Conservation (phyloP, 2,329 filamentous ascomycete genomes). For the Colletotrichum lini region DNA sequence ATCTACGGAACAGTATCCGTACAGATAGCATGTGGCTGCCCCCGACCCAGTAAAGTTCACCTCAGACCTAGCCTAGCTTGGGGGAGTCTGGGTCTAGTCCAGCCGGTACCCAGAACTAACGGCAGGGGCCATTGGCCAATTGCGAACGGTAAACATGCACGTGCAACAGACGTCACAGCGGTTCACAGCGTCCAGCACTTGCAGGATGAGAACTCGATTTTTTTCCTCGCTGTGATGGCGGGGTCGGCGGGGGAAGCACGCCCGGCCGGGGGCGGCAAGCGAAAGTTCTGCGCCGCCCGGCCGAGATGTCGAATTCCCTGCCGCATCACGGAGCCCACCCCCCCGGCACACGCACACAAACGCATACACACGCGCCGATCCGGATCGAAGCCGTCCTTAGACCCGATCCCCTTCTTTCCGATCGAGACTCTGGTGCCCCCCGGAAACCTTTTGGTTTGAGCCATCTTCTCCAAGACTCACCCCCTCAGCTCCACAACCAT, state of each 20-base stretch:
- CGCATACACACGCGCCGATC: constrained; percentile 2
- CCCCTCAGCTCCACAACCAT: constrained; percentile 42
- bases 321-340: constrained; percentile 20
- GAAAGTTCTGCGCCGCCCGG: constrained; percentile 23
- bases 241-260: constrained; percentile 32
- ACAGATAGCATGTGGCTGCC: too few species aligned
- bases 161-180: constrained; percentile 38
- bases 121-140: constrained; percentile 40
- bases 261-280: constrained; percentile 24
- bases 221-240: constrained; percentile 24
- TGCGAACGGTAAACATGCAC: constrained; percentile 27
- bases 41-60: constrained; percentile 26
- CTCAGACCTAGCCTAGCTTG: constrained; percentile 26
- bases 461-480: background rate
- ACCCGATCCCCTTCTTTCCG: constrained; percentile 9
- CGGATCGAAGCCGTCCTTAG: constrained; percentile 24
- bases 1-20: too few species aligned
- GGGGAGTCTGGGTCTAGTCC: constrained; percentile 23
- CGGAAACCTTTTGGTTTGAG: constrained; percentile 1
- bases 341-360: background rate
- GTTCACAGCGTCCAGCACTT: background rate
- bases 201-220: constrained; percentile 9
- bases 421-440: background rate
- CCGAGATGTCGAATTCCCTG: constrained; percentile 27
- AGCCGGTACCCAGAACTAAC: constrained; percentile 28